phyloP scores from a whole-genome alignment of 2,329 filamentous ascomycete species.

The Epichloe gansuensis region DNA sequence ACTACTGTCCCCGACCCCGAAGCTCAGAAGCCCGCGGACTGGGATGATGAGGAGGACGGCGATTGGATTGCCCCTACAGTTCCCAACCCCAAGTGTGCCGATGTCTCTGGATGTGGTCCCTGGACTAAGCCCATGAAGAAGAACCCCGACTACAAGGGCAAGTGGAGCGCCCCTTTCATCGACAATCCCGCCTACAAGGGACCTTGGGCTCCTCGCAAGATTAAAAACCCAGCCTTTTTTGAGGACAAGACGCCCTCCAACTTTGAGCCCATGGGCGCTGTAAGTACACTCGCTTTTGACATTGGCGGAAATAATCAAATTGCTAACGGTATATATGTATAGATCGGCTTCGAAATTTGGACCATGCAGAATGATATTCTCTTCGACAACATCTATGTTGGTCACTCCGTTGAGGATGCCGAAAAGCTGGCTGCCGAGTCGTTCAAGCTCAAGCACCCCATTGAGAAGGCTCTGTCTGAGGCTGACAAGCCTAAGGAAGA shows the following conservation, averaged over 20 bases:
- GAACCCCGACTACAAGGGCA: constrained; percentile 98
- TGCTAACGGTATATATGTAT: constrained; percentile 9
- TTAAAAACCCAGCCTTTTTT: constrained; percentile 88
- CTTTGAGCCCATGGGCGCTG: constrained; percentile 95
- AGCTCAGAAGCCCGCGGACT: constrained; percentile 95
- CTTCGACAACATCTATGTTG: constrained; percentile 99
- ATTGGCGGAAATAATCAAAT: not conserved
- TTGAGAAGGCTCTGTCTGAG: constrained; percentile 70
- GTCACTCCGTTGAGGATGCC: constrained; percentile 89
- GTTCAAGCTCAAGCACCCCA: constrained; percentile 74
- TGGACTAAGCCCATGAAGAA: constrained; percentile 87
- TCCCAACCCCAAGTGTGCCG: constrained; percentile 90
- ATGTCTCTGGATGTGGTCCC: constrained; percentile 83
- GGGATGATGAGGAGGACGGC: constrained; percentile 98
- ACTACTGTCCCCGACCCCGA: constrained; percentile 77
- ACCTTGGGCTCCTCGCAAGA: constrained; percentile 86
- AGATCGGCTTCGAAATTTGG: constrained; percentile 99
- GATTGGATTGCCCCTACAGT: constrained; percentile 89
- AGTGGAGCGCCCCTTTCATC: constrained; percentile 84
- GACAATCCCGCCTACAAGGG: constrained; percentile 99
- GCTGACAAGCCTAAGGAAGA: constrained; percentile 63
- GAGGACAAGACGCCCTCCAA: constrained; percentile 95
- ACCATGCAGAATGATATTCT: constrained; percentile 99
- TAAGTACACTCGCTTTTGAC: constrained; percentile 38
- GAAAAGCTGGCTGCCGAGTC: constrained; percentile 79